Conservation (phyloP, 2,329 filamentous ascomycete species). For the Pseudogymnoascus sp. region DNA sequence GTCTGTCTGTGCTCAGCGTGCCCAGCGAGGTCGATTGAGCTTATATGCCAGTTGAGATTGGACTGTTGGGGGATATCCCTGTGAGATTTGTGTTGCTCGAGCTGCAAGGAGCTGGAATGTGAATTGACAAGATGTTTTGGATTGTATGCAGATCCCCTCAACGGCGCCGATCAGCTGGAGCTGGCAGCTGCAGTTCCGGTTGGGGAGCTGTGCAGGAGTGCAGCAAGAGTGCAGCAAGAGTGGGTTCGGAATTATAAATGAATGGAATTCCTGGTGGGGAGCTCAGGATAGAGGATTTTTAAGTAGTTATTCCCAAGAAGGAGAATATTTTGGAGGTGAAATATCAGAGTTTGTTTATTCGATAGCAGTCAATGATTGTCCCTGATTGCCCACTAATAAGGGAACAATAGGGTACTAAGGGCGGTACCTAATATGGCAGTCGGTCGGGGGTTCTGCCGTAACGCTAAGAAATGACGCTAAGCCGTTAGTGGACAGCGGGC, state of each 20-base stretch:
- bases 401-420: neutral
- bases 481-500: neutral
- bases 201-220: neutral
- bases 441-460: neutral
- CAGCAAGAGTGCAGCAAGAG: neutral
- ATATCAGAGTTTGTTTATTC: neutral
- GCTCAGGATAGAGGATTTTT: neutral
- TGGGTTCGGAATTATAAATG: neutral
- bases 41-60: neutral
- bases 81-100: neutral
- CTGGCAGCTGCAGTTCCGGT: neutral
- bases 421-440: neutral
- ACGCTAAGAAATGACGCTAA: neutral
- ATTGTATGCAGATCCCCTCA: neutral
- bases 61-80: neutral
- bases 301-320: neutral
- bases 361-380: neutral
- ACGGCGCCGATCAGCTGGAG: neutral
- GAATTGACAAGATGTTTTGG: neutral
- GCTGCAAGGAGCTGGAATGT: neutral
- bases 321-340: neutral
- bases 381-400: neutral
- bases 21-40: neutral
- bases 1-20: neutral
- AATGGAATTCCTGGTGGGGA: neutral